These are phyloP conservation scores for Colletotrichum falcatum DNA, from an alignment of 2,329 filamentous ascomycete genomes.

Conservation along the genomic window DNA sequence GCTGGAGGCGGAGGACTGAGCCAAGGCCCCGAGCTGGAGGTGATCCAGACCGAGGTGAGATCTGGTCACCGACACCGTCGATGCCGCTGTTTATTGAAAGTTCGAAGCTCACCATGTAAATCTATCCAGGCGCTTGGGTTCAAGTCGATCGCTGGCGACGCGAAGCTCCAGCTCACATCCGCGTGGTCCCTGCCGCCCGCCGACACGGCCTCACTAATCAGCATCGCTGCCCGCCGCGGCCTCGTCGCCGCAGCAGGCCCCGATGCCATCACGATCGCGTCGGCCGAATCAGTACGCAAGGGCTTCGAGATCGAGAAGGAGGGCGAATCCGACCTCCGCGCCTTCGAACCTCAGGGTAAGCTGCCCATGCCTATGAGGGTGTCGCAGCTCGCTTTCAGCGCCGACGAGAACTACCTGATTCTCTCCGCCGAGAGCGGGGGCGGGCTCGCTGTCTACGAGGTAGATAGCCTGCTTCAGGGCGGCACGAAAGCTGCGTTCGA, in stretches of 20 bases:
- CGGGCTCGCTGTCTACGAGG: constrained; percentile 86
- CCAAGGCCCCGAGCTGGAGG: constrained; percentile 75
- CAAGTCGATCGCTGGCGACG: constrained; percentile 80
- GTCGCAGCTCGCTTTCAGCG: constrained; percentile 90
- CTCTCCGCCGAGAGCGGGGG: constrained; percentile 85
- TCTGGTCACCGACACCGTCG: constrained; percentile 41
- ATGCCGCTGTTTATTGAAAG: constrained; percentile 26
- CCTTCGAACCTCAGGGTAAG: constrained; percentile 79
- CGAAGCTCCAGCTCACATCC: constrained; percentile 83
- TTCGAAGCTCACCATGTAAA: constrained; percentile 42
- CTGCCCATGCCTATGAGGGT: constrained; percentile 80
- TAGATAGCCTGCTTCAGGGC: constrained; percentile 74
- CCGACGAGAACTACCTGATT: constrained; percentile 87
- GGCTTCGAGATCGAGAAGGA: constrained; percentile 72
- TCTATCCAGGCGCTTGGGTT: constrained; percentile 78
- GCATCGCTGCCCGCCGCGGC: constrained; percentile 82
- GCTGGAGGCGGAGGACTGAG: constrained; percentile 53
- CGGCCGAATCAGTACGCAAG: constrained; percentile 81
- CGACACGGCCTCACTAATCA: constrained; percentile 83
- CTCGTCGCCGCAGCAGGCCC: constrained; percentile 90
- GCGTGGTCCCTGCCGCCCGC: constrained; percentile 83
- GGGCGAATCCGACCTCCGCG: constrained; percentile 73
- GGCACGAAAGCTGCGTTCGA: constrained; percentile 78
- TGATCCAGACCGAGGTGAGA: constrained; percentile 84
- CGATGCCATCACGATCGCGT: constrained; percentile 79